Conservation (phyloP, 768 basidiomycete genomes). For the Hygrophorus russula region DNA sequence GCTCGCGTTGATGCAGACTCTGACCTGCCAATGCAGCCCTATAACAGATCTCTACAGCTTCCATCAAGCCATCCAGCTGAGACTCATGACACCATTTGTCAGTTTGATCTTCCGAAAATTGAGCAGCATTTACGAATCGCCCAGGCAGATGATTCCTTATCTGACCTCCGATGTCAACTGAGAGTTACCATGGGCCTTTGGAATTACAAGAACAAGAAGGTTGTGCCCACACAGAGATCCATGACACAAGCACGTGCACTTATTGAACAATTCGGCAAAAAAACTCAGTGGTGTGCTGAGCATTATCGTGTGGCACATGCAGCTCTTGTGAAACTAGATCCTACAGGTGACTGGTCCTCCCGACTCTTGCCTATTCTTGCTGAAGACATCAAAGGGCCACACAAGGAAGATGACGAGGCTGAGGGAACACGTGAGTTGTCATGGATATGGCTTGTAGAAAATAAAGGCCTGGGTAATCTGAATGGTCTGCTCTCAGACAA, state of each 20-base stretch:
- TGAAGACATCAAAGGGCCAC: conserved; percentile 2
- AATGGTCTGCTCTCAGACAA: neutral
- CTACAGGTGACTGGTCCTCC: conserved; percentile 2
- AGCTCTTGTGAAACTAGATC: conserved; percentile 3
- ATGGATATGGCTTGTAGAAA: conserved; percentile 7
- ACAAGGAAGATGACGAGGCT: conserved; percentile 3
- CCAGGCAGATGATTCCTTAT: conserved; percentile 3
- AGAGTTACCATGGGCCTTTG: conserved; percentile 5
- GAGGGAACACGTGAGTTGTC: conserved; percentile 3
- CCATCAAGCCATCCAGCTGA: neutral
- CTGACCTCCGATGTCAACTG: conserved; percentile 2
- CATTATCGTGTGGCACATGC: conserved; percentile 3
- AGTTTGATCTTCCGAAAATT: neutral
- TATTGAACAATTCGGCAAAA: conserved; percentile 2
- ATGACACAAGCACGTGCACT: conserved; percentile 4
- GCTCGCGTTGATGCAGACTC: neutral
- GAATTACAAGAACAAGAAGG: conserved; percentile 4
- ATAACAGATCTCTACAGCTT: neutral
- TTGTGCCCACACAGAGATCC: conserved; percentile 3
- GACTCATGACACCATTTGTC: neutral
- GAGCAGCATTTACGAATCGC: conserved; percentile 5
- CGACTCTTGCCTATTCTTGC: neutral
- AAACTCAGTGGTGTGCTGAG: neutral
- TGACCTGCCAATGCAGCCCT: neutral
- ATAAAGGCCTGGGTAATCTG: neutral